Evolutionary conservation across 371 early-diverging fungal species (phyloP).

Genomic region (Sporodiniella umbellata): DNA sequence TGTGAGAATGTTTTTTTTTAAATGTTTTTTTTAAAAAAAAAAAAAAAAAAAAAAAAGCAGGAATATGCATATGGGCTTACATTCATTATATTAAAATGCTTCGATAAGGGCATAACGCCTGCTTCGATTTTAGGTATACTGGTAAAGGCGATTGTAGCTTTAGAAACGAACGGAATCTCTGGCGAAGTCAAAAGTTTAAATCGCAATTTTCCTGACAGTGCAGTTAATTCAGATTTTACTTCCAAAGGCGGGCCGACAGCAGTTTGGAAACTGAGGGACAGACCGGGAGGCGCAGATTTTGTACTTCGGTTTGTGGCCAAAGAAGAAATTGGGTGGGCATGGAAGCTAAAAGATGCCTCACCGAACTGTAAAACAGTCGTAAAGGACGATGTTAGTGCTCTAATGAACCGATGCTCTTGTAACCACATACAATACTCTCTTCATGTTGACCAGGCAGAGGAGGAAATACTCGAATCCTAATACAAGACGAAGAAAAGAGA

Average conservation of each 20-base stretch:
- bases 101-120: conserved; percentile 40
- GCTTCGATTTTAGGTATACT: conserved; percentile 38
- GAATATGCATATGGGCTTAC: too few species aligned
- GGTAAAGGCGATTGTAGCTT: conserved; percentile 42
- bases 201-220: conserved; percentile 34
- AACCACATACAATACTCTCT: conserved; percentile 41
- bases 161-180: conserved; percentile 41
- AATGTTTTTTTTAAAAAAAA: background rate
- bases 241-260: conserved; percentile 28
- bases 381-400: too few species aligned
- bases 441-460: conserved; percentile 44
- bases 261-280: conserved; percentile 29
- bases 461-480: conserved; percentile 42
- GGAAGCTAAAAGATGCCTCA: conserved; percentile 43
- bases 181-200: conserved; percentile 41
- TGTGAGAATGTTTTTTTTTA: background rate
- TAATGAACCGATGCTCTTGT: too few species aligned
- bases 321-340: conserved; percentile 41
- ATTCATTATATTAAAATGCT: conserved; percentile 44
- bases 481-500: background rate
- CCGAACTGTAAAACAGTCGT: conserved; percentile 27
- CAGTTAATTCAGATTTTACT: conserved; percentile 40
- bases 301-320: conserved; percentile 19
- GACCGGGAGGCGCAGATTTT: conserved; percentile 32
- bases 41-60: background rate